Evolutionary conservation across 306 rosid genomes (phyloP), one percentile per base, ranked within the genome.

Genomic region (Bauhinia variegata): DNA sequence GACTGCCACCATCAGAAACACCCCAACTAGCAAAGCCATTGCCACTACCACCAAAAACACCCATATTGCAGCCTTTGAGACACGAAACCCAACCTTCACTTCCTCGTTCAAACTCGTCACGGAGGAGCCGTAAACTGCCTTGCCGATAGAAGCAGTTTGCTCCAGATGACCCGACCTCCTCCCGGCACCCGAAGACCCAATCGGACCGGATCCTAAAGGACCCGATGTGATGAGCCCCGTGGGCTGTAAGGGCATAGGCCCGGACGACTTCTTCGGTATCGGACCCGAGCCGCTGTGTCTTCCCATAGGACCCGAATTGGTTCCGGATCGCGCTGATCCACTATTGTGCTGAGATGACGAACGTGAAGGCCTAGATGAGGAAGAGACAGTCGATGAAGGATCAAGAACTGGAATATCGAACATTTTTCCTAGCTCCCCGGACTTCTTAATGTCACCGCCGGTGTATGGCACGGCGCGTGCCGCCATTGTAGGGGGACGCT

Each of bases 361-460:
- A 2, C 91, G 88, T n/a, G 88, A 66, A 36, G 80, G 73, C 64
- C 87, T 91, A 0, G 56, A 44, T 4, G 69, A 67, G 39, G 84
- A 77, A 28, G 69, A 81, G 4, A 23, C 77, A 17, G 51, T 3
- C 33, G 75, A 41, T 4, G 73, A 28, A 33, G 81, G 51, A 51
- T 83, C 89, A 0, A 65, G 23, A 13, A 65, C 72, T 0, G 88
- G 95, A 43, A 93, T 85, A 39, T 90, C 97, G 46, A 93, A 83
- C 99, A 93, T 93, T 83, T 85, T 93, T 0, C 80, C 97, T 0
- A 93, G 96, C 68, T 93, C 99, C 0, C 97, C 99, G 33, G 99
- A 93, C 63, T 93, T 93, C 78, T 90, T 90, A 0, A 89, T 76
- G 88, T 93, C 99, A 1, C 99, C 97, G 63, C 99, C 99, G 11